Conservation (phyloP, 352 stramenopile species). For the Phytophthora idaei region DNA sequence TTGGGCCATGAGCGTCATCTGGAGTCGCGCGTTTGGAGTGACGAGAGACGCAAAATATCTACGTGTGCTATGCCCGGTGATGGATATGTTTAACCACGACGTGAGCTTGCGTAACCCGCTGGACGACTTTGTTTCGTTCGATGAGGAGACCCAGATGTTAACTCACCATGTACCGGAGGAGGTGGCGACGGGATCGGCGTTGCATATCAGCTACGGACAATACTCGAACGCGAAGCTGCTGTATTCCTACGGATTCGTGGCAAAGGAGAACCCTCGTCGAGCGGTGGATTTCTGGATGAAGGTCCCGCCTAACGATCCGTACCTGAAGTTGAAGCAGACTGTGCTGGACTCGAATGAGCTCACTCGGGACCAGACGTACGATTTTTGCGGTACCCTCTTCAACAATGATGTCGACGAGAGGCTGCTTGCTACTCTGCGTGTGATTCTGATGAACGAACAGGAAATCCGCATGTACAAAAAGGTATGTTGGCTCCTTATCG, state of each 20-base stretch:
- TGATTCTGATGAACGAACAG: constrained; percentile 62
- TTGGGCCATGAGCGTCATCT: constrained; percentile 81
- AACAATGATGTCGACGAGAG: constrained; percentile 58
- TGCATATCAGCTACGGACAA: constrained; percentile 73
- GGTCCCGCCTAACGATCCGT: constrained; percentile 54
- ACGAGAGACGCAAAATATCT: constrained; percentile 47
- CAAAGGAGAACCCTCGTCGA: constrained; percentile 41
- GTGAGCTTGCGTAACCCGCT: constrained; percentile 43
- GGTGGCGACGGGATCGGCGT: constrained; percentile 33
- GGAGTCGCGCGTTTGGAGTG: constrained; percentile 74
- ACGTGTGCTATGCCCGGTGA: constrained; percentile 61
- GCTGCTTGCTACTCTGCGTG: constrained; percentile 60
- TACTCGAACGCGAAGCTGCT: constrained; percentile 84
- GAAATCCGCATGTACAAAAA: constrained; percentile 57
- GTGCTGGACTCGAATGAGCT: constrained; percentile 66
- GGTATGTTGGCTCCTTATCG: constrained; percentile 22
- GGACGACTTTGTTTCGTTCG: constrained; percentile 62
- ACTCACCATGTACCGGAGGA: constrained; percentile 47
- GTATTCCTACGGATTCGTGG: constrained; percentile 79
- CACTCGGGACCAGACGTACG: constrained; percentile 67
- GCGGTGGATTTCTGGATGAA: constrained; percentile 82
- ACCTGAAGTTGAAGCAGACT: constrained; percentile 62
- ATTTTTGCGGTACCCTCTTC: constrained; percentile 72
- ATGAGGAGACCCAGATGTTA: constrained; percentile 51
- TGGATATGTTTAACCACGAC: constrained; percentile 86